Percentiles rank a stretch among this genome's conserved stretches.
These are phyloP conservation scores for Gentiana macrophylla DNA, from an alignment of 257 asterid species.

Conservation along the genomic window DNA sequence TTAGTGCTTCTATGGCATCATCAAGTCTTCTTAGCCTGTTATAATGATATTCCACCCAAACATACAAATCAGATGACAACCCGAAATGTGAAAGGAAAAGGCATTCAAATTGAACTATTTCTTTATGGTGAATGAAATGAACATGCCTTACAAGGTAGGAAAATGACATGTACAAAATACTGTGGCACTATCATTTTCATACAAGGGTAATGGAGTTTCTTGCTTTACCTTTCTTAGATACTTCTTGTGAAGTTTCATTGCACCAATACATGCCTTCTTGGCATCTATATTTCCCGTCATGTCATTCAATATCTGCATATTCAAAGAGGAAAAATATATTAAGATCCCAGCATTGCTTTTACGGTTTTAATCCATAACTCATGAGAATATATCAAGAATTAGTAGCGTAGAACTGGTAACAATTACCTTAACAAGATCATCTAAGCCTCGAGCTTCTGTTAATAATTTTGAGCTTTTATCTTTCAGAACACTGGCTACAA, in stretches of 20 bases:
- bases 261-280: conserved; percentile 60
- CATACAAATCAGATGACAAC: too few species aligned
- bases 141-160: too few species aligned
- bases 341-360: background rate
- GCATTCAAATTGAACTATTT: too few species aligned
- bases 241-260: conserved; percentile 85
- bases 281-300: conserved; percentile 79
- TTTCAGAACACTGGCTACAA: conserved; percentile 81
- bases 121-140: too few species aligned
- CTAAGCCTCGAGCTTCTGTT: conserved; percentile 81
- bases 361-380: background rate
- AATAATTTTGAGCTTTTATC: conserved; percentile 62
- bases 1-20: too few species aligned
- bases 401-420: background rate
- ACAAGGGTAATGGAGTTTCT: background rate
- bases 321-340: background rate
- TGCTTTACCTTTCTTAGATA: conserved; percentile 57
- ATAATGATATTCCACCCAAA: too few species aligned
- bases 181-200: too few species aligned
- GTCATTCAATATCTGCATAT: conserved; percentile 61
- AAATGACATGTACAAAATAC: too few species aligned
- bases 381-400: background rate
- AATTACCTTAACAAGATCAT: conserved; percentile 79
- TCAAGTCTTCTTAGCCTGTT: conserved; percentile 13
- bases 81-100: too few species aligned